These are phyloP conservation scores for Trichosporon sp. DNA, from an alignment of 1,284 basidiomycete genomes.

Conservation along the genomic window DNA sequence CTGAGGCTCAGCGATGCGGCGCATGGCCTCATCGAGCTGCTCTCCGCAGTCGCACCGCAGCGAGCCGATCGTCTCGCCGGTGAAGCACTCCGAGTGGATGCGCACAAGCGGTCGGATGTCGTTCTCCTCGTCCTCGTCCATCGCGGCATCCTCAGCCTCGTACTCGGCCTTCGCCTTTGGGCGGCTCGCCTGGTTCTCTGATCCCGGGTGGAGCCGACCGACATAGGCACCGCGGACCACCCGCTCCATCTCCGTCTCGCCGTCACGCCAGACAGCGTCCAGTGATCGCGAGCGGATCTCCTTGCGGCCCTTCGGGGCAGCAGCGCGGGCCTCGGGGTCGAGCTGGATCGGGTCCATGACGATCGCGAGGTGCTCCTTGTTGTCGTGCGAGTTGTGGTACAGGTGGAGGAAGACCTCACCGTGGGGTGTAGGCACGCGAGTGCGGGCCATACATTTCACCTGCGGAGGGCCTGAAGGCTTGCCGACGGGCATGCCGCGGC, in stretches of 20 bases:
- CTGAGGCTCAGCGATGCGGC: conserved; percentile 74
- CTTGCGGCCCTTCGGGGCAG: conserved; percentile 33
- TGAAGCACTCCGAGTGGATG: conserved; percentile 98
- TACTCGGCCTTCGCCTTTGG: conserved; percentile 14
- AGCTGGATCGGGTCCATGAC: conserved; percentile 85
- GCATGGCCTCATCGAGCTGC: conserved; percentile 93
- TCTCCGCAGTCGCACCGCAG: conserved; percentile 99
- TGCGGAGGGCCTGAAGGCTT: conserved; percentile 19
- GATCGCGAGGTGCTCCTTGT: conserved; percentile 97
- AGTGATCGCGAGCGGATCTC: conserved; percentile 74
- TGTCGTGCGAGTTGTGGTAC: conserved; percentile 71
- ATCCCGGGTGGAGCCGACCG: conserved; percentile 57
- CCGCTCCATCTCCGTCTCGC: conserved; percentile 89
- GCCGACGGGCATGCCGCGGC: conserved; percentile 11
- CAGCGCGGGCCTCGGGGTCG: conserved; percentile 46
- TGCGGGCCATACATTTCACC: conserved; percentile 80
- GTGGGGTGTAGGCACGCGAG: conserved; percentile 93
- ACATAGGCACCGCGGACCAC: conserved; percentile 91
- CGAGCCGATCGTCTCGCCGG: conserved; percentile 95
- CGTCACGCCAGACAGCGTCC: conserved; percentile 76
- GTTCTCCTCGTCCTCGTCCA: conserved; percentile 8
- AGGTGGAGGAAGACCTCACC: conserved; percentile 90
- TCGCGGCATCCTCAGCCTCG: conserved; percentile 6
- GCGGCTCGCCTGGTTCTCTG: conserved; percentile 31
- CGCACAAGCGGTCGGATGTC: conserved; percentile 71